Evolutionary conservation across 2,329 filamentous ascomycete genomes (phyloP).

Genomic region (Pseudogymnoascus sp.): DNA sequence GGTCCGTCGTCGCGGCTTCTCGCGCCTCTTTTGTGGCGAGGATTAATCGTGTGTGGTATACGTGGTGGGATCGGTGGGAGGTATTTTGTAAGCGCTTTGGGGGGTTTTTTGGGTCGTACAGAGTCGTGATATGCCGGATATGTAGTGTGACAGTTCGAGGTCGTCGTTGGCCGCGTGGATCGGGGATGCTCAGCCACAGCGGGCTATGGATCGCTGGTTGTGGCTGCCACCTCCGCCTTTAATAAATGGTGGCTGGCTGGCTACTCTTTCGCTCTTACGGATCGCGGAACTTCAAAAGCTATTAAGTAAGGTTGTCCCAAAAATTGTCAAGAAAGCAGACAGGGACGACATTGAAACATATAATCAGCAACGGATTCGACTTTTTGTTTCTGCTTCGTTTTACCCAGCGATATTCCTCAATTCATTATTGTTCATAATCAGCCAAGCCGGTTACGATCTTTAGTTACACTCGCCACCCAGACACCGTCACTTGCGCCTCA

Average conservation of each 20-base stretch:
- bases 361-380: not conserved
- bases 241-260: constrained; percentile 5
- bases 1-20: not conserved
- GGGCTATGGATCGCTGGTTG: not conserved
- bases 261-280: not conserved
- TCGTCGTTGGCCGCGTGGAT: constrained; percentile 5
- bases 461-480: constrained; percentile 4
- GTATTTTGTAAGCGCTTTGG: constrained; percentile 1
- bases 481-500: constrained; percentile 7
- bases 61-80: not conserved
- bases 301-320: not conserved
- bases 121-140: not conserved
- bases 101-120: not conserved
- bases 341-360: not conserved
- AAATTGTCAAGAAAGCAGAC: not conserved
- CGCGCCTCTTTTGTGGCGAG: not conserved
- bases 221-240: not conserved
- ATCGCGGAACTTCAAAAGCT: not conserved
- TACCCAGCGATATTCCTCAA: not conserved
- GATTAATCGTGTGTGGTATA: not conserved
- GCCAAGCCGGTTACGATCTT: constrained; percentile 5
- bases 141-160: constrained; percentile 2
- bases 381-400: not conserved
- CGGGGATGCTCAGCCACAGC: not conserved
- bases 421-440: not conserved